These are phyloP conservation scores for Cocos nucifera DNA, from an alignment of 176 grass and related monocot species.

Conservation along the genomic window DNA sequence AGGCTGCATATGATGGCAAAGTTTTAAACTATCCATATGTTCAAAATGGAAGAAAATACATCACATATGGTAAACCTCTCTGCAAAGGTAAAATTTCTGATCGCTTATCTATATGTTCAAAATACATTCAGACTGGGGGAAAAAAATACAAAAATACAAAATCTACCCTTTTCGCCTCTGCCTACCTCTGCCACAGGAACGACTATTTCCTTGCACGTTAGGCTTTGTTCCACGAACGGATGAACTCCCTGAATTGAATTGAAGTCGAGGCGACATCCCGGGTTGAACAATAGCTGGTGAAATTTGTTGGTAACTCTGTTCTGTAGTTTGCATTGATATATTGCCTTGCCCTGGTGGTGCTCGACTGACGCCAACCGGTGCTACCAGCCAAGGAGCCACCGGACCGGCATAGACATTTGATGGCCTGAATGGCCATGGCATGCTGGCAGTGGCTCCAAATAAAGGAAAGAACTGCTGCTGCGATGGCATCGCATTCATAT, in stretches of 20 bases:
- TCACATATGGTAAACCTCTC: no score
- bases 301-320: slow-evolving; percentile 18
- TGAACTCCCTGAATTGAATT: slow-evolving; percentile 39
- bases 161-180: no score
- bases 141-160: no score
- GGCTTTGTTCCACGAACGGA: slow-evolving; percentile 35
- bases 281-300: slow-evolving; percentile 5
- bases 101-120: no score
- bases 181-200: slow-evolving; percentile 41
- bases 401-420: slow-evolving; percentile 22
- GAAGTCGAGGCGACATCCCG: slow-evolving; percentile 2
- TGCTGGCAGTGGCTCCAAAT: slow-evolving; percentile 11
- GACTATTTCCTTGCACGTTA: slow-evolving; percentile 33
- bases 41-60: no score
- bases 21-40: no score
- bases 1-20: no score
- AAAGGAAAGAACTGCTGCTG: slow-evolving; percentile 27
- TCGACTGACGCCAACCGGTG: slow-evolving; percentile 30
- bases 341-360: slow-evolving; percentile 9
- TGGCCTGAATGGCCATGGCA: slow-evolving; percentile 12
- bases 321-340: slow-evolving; percentile 5
- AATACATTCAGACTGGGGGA: no score
- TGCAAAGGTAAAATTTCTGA: no score
- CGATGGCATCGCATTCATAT: slow-evolving; percentile 31
- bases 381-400: slow-evolving; percentile 13